Base-by-base conservation (phyloP, 2,329 filamentous ascomycete species). In the Aspergillus niger region DNA sequence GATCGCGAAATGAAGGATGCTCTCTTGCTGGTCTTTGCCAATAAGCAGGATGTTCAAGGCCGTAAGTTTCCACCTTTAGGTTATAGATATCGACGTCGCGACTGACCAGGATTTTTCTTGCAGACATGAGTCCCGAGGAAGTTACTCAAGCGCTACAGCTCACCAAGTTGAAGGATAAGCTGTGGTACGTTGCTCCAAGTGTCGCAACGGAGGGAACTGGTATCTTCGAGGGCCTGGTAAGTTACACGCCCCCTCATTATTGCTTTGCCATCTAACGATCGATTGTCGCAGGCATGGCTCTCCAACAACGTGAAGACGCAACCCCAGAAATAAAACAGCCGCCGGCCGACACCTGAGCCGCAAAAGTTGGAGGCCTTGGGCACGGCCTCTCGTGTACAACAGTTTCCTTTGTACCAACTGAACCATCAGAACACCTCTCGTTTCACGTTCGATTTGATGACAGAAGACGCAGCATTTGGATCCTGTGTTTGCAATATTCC, bases 1-100 rank as follows among this genome's bases (percentile, higher is more conserved):
- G 95, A 98, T 77, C 89, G 94, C 66, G 95, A 99, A 84, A 94
- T 98, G 88, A 93, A 95, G 81, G 94, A 98, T 75, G 93, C 92
- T 63, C 83, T 98, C 70, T 82, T 99, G 70, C 82, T 98, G 63
- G 94, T 99, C 44, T 98, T 99, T 78, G 95, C 95, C 74, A 99
- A 99, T 84, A 99, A 99, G 86, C 95, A 98, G 81, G 95, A 99
- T 86, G 83, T 98, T 70, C 83, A 86, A 61, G 91, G 91, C 74
- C 88, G 91, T 91, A 80, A 59, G 83, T 79, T 38, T 58, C 13
- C 51, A 47, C 57, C 10, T 54, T 48, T 20, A 20, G 2, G 36
- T 22, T 44, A 49, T 30, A 1, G 38, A 24, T 15, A 58, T 50
- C 7, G 17, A 8, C 28, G 13, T 30, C n/a, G 47, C 39, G 3